Conservation (phyloP, 1,284 basidiomycete species). For the Marasmius tenuissimus region DNA sequence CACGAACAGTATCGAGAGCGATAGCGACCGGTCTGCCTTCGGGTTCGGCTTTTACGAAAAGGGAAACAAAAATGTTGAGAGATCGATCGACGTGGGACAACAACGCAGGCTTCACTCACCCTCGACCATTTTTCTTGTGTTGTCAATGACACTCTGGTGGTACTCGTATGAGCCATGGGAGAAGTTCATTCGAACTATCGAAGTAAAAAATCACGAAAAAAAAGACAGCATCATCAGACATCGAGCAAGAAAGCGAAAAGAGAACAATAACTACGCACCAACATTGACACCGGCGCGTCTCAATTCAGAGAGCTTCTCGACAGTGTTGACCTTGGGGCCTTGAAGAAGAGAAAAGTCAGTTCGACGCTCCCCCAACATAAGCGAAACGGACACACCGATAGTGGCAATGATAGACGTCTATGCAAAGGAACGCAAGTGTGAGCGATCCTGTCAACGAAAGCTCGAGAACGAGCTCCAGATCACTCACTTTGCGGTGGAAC, state of each 20-base stretch:
- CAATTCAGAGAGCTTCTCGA: slow-evolving; percentile 83
- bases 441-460: background rate
- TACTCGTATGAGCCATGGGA: slow-evolving; percentile 96
- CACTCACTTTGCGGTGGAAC: slow-evolving; percentile 82
- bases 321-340: slow-evolving; percentile 91
- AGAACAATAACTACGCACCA: slow-evolving; percentile 56
- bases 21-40: slow-evolving; percentile 92
- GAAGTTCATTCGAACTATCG: slow-evolving; percentile 95
- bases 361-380: slow-evolving; percentile 6
- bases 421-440: slow-evolving; percentile 6
- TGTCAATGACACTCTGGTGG: slow-evolving; percentile 97
- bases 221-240: no score
- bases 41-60: slow-evolving; percentile 48
- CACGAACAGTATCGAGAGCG: slow-evolving; percentile 89
- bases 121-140: slow-evolving; percentile 83
- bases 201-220: slow-evolving; percentile 1
- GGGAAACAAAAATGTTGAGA: slow-evolving; percentile 4
- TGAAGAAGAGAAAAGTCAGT: slow-evolving; percentile 11
- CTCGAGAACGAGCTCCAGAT: slow-evolving; percentile 7
- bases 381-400: slow-evolving; percentile 63
- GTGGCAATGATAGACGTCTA: slow-evolving; percentile 97
- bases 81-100: background rate
- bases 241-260: slow-evolving; percentile 5
- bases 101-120: slow-evolving; percentile 42
- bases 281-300: slow-evolving; percentile 93